Evolutionary conservation across 2,329 filamentous ascomycete genomes (phyloP).

Genomic region (Stromatinia cepivora): DNA sequence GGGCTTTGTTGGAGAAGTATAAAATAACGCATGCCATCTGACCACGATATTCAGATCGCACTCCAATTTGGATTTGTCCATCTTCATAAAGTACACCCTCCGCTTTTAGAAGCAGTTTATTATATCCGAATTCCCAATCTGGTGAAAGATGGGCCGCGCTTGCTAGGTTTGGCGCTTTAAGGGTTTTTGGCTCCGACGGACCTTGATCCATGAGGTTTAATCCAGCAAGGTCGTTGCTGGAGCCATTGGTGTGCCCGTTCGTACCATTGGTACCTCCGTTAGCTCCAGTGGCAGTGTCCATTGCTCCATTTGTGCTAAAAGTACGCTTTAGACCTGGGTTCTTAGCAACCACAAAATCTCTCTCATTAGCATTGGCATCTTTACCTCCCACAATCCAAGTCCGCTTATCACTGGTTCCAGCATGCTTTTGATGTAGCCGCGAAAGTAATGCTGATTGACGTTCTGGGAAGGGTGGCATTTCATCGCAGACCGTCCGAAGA

Average conservation of each 20-base stretch:
- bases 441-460: slow-evolving; percentile 89
- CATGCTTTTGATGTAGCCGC: slow-evolving; percentile 90
- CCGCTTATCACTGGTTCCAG: slow-evolving; percentile 87
- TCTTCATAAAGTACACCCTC: slow-evolving; percentile 96
- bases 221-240: slow-evolving; percentile 68
- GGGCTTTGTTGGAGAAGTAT: slow-evolving; percentile 94
- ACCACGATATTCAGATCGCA: slow-evolving; percentile 92
- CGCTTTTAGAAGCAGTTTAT: slow-evolving; percentile 72
- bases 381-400: slow-evolving; percentile 99
- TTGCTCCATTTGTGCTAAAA: slow-evolving; percentile 62
- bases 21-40: slow-evolving; percentile 93
- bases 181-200: slow-evolving; percentile 55
- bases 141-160: slow-evolving; percentile 91
- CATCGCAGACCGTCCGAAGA: slow-evolving; percentile 89
- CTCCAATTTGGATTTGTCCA: slow-evolving; percentile 85
- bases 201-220: slow-evolving; percentile 71
- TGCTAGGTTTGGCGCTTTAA: slow-evolving; percentile 79
- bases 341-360: slow-evolving; percentile 78
- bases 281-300: slow-evolving; percentile 45
- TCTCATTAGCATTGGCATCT: slow-evolving; percentile 80
- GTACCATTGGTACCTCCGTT: slow-evolving; percentile 52
- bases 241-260: slow-evolving; percentile 50
- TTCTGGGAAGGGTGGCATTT: slow-evolving; percentile 98
- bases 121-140: slow-evolving; percentile 90
- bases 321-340: slow-evolving; percentile 81